These are phyloP conservation scores for Trebouxia sp. DNA, from an alignment of 139 green algal species.

Conservation along the genomic window DNA sequence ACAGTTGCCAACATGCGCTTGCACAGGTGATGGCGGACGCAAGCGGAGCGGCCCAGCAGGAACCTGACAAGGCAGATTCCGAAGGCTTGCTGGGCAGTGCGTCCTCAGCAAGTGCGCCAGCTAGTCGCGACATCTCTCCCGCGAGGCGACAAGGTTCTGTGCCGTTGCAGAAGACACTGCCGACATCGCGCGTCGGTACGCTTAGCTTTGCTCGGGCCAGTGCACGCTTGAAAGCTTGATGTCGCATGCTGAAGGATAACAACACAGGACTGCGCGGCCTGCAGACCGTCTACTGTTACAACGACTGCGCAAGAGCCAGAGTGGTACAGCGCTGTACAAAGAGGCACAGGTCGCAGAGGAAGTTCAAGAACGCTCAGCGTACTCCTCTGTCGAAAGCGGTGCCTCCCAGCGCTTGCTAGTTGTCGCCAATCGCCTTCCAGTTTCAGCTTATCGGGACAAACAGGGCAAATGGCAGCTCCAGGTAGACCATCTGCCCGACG, in stretches of 20 bases:
- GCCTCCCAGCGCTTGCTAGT: slow-evolving; percentile 82
- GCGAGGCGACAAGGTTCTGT: background rate
- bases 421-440: slow-evolving; percentile 94
- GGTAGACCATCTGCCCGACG: slow-evolving; percentile 42
- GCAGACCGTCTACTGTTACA: slow-evolving; percentile 82
- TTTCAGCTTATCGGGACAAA: slow-evolving; percentile 75
- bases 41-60: background rate
- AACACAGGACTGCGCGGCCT: background rate
- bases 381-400: background rate
- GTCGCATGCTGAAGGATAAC: background rate
- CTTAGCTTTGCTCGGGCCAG: too few species aligned
- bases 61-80: background rate
- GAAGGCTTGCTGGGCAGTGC: background rate
- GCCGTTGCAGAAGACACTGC: background rate
- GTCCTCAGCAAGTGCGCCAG: background rate
- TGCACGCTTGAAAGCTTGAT: background rate
- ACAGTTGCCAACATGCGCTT: background rate
- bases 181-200: background rate
- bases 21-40: background rate
- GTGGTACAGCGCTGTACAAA: slow-evolving; percentile 55
- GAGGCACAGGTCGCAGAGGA: slow-evolving; percentile 58
- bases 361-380: slow-evolving; percentile 23
- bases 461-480: slow-evolving; percentile 84
- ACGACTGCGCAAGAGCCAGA: slow-evolving; percentile 76
- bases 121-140: background rate